Evolutionary conservation across 805 yeast species (phyloP).

Genomic region (Pichia eremophila): DNA sequence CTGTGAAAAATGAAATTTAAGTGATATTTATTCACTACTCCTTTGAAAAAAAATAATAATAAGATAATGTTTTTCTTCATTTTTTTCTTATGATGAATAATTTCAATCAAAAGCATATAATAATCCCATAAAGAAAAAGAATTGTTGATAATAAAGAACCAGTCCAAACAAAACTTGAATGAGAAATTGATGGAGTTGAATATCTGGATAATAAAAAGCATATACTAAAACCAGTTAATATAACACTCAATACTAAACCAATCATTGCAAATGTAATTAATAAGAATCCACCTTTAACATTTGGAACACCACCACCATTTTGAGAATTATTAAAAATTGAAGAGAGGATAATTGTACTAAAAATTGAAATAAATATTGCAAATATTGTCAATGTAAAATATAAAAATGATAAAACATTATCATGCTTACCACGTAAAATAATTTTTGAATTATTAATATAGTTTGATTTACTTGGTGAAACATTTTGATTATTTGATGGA

Average conservation of each 20-base stretch:
- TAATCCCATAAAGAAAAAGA: conserved; percentile 34
- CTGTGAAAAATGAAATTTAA: not conserved
- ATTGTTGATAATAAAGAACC: conserved; percentile 31
- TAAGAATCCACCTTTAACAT: conserved; percentile 12
- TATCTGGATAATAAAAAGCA: conserved; percentile 36
- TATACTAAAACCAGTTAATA: conserved; percentile 34
- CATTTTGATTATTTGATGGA: not conserved
- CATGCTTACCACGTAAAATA: conserved; percentile 24
- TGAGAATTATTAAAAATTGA: conserved; percentile 12
- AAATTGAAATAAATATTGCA: conserved; percentile 33
- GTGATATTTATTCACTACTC: too few relatives aligned
- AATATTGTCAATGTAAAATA: conserved; percentile 31
- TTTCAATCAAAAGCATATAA: conserved; percentile 12
- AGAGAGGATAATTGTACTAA: conserved; percentile 31
- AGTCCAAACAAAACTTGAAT: conserved; percentile 34
- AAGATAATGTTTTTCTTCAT: too few relatives aligned
- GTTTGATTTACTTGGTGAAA: not conserved
- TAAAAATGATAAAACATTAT: conserved; percentile 34
- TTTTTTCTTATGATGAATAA: too few relatives aligned
- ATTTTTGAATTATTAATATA: not conserved
- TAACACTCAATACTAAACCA: conserved; percentile 27
- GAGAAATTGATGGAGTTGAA: conserved; percentile 30
- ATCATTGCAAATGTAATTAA: conserved; percentile 33
- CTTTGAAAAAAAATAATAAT: too few relatives aligned
- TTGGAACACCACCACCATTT: conserved; percentile 5